phyloP scores from a whole-genome alignment of 768 basidiomycete species.

The Xanthoconium purpureum region DNA sequence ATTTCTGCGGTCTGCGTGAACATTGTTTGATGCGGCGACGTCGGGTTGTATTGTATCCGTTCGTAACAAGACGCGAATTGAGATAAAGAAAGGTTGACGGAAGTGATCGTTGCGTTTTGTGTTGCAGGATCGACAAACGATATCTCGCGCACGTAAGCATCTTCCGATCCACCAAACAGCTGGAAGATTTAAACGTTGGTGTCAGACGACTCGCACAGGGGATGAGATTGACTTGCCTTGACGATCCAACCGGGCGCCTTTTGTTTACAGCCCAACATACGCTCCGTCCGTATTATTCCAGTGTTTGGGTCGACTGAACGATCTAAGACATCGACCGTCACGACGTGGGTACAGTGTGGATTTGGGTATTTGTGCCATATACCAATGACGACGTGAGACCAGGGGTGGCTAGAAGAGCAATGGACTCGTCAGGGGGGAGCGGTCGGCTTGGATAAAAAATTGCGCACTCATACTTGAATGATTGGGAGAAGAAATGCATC shows the following conservation, averaged over 20 bases:
- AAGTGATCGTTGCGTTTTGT: conserved; percentile 80
- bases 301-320: conserved; percentile 78
- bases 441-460: background rate
- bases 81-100: conserved; percentile 91
- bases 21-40: conserved; percentile 56
- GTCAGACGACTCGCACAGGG: conserved; percentile 10
- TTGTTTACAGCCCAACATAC: conserved; percentile 88
- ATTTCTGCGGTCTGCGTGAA: conserved; percentile 93
- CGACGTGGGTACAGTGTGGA: conserved; percentile 84
- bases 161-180: conserved; percentile 91
- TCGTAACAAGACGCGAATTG: conserved; percentile 93
- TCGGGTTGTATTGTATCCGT: conserved; percentile 80
- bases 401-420: conserved; percentile 62
- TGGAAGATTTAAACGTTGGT: conserved; percentile 26
- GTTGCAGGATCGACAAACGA: conserved; percentile 86
- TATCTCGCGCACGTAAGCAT: conserved; percentile 92
- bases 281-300: conserved; percentile 89
- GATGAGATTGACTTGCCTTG: conserved; percentile 55
- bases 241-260: conserved; percentile 90
- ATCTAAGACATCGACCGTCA: conserved; percentile 84
- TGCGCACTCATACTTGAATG: conserved; percentile 81
- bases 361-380: conserved; percentile 98
- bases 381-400: conserved; percentile 87
- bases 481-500: conserved; percentile 87
- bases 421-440: conserved; percentile 4